Conservation (phyloP, 164 flowering plant genomes). For the Macadamia tetraphylla region DNA sequence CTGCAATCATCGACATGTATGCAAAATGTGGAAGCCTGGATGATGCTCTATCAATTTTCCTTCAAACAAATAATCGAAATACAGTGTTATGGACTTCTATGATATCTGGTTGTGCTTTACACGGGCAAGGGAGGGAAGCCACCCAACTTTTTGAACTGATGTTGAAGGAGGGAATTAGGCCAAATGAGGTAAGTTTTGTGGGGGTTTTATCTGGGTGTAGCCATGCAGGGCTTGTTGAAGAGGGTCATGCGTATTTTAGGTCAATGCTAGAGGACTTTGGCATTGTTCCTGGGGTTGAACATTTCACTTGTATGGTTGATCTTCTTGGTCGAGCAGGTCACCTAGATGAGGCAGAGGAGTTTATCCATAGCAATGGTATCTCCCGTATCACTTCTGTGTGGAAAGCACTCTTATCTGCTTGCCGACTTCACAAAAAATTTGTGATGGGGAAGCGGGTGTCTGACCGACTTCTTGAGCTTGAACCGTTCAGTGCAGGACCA, state of each 20-base stretch:
- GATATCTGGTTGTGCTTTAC: conserved; percentile 49
- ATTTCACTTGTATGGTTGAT: conserved; percentile 76
- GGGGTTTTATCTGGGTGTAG: conserved; percentile 65
- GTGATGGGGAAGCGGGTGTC: conserved; percentile 46
- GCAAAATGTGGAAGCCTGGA: conserved; percentile 58
- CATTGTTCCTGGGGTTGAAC: conserved; percentile 48
- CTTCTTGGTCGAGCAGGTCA: conserved; percentile 63
- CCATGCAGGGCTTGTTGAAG: conserved; percentile 61
- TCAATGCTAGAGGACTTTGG: conserved; percentile 52
- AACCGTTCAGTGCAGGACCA: conserved; percentile 35
- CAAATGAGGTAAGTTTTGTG: conserved; percentile 59
- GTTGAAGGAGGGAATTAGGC: conserved; percentile 45
- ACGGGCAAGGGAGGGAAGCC: conserved; percentile 56
- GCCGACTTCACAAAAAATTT: conserved; percentile 48
- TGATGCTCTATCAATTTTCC: conserved; percentile 46
- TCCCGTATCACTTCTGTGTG: conserved; percentile 41
- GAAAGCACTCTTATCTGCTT: conserved; percentile 60
- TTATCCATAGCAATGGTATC: conserved; percentile 40
- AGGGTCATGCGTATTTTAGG: conserved; percentile 46
- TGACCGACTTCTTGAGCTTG: conserved; percentile 35
- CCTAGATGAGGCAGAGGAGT: conserved; percentile 43
- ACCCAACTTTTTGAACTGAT: conserved; percentile 45
- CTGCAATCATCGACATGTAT: conserved; percentile 65
- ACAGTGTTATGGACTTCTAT: conserved; percentile 61
- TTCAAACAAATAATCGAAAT: conserved; percentile 24